Percentiles rank a stretch among this genome's conserved stretches.
Conservation (phyloP, 2,329 filamentous ascomycete genomes). For the Tetracladium maxilliforme region DNA sequence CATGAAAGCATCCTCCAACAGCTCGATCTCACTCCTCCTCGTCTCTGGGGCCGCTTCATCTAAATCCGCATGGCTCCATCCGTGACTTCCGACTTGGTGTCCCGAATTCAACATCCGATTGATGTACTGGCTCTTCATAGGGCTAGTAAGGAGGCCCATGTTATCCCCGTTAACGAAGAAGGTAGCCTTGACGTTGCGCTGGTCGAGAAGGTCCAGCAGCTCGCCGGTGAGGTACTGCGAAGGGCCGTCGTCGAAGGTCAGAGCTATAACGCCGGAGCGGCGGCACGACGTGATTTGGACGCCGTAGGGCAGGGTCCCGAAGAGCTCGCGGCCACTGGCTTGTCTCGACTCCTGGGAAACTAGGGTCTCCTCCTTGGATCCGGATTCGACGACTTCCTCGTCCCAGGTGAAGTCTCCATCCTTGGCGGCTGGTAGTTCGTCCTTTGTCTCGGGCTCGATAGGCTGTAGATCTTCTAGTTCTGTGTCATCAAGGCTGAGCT, state of each 20-base stretch:
- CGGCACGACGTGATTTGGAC: conserved; percentile 4
- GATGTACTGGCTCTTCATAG: conserved; percentile 10
- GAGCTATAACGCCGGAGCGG: conserved; percentile 7
- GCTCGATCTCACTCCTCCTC: conserved; percentile 24
- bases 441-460: too few species aligned
- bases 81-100: conserved; percentile 26
- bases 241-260: conserved; percentile 14
- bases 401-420: too few species aligned
- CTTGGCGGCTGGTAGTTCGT: too few species aligned
- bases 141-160: conserved; percentile 22
- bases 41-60: conserved; percentile 18
- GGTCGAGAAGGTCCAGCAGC: conserved; percentile 8
- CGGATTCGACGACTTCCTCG: too few species aligned
- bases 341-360: too few species aligned
- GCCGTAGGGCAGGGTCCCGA: neutral
- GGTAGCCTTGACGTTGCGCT: conserved; percentile 7
- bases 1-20: conserved; percentile 28
- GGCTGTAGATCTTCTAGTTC: too few species aligned
- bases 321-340: too few species aligned
- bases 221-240: conserved; percentile 7
- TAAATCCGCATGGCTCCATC: conserved; percentile 32
- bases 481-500: too few species aligned
- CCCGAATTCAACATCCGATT: conserved; percentile 21
- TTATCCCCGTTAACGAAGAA: conserved; percentile 23
- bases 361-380: too few species aligned